Percentiles rank a stretch among this genome's conserved stretches.
phyloP scores from a whole-genome alignment of 495 filamentous ascomycete species.

The Penicillium macrosclerotiorum region DNA sequence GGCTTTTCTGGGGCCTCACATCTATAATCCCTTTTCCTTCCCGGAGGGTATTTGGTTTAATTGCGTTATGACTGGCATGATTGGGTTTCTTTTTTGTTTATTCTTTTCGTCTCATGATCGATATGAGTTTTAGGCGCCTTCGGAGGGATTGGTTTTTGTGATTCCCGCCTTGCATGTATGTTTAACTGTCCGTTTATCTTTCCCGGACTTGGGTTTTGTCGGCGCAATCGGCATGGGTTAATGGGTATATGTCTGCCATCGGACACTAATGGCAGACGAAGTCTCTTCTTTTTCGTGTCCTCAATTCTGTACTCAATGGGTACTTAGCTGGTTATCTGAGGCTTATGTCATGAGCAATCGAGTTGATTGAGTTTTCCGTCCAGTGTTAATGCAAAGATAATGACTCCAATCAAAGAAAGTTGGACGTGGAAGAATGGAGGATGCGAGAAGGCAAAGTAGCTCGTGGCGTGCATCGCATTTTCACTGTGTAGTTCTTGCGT shows the following conservation, averaged over 20 bases:
- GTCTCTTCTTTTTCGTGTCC: not conserved
- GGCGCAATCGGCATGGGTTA: no score
- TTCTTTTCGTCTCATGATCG: conserved; percentile 5
- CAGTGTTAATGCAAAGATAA: no score
- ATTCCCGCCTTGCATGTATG: conserved; percentile 10
- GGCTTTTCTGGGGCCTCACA: no score
- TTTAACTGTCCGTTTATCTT: conserved; percentile 1
- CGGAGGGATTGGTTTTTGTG: conserved; percentile 7
- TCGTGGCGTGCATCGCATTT: conserved; percentile 1
- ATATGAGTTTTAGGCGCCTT: conserved; percentile 12
- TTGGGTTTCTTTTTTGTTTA: conserved; percentile 6
- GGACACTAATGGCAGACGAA: no score
- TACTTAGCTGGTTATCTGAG: no score
- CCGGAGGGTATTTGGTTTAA: conserved; percentile 2
- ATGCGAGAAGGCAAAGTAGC: no score
- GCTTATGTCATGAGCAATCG: not conserved
- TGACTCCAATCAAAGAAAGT: no score
- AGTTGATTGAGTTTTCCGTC: not conserved
- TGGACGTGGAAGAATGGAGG: no score
- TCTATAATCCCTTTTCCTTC: no score
- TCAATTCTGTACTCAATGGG: no score
- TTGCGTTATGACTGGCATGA: conserved; percentile 25
- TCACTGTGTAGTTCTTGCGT: conserved; percentile 9
- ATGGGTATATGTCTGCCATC: no score
- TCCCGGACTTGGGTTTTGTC: not conserved